Conservation (phyloP, 306 rosid genomes). For the Arachis hypogaea region DNA sequence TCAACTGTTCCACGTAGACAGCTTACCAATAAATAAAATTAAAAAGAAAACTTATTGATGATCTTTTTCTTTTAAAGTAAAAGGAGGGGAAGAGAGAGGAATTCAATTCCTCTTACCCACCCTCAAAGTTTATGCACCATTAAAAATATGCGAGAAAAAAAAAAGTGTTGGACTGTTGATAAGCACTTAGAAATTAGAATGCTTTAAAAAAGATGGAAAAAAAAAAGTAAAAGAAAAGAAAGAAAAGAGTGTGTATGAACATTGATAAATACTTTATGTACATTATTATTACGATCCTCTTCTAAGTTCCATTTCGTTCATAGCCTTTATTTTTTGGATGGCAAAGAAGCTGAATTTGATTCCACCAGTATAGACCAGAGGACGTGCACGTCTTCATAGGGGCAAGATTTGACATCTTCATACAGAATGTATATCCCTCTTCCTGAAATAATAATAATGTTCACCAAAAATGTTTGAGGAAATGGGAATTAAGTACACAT, state of each 20-base stretch:
- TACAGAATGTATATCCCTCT: conserved; percentile 90
- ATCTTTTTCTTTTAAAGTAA: not conserved
- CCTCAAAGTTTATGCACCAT: conserved; percentile 33
- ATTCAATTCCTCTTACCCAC: not conserved
- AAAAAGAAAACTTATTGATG: not conserved
- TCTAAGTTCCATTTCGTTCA: conserved; percentile 29
- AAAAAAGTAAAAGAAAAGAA: conserved; percentile 2
- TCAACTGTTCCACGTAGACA: conserved; percentile 56
- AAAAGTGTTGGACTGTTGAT: conserved; percentile 10
- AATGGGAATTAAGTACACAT: not conserved
- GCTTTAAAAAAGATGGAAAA: conserved; percentile 11
- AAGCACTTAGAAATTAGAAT: conserved; percentile 4
- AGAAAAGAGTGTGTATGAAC: conserved; percentile 33
- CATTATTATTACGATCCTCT: conserved; percentile 34
- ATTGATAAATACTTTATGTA: conserved; percentile 44
- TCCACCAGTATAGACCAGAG: conserved; percentile 94
- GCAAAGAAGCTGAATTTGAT: conserved; percentile 61
- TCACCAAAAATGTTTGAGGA: not conserved
- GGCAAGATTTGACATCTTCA: conserved; percentile 94
- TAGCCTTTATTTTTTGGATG: conserved; percentile 41
- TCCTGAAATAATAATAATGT: conserved; percentile 49
- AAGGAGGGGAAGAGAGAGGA: not conserved
- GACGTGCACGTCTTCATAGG: conserved; percentile 87
- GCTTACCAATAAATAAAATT: conserved; percentile 40
- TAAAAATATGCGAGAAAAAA: not conserved